Conservation (phyloP, 805 yeast species). For the Yamadazyma sp. region DNA sequence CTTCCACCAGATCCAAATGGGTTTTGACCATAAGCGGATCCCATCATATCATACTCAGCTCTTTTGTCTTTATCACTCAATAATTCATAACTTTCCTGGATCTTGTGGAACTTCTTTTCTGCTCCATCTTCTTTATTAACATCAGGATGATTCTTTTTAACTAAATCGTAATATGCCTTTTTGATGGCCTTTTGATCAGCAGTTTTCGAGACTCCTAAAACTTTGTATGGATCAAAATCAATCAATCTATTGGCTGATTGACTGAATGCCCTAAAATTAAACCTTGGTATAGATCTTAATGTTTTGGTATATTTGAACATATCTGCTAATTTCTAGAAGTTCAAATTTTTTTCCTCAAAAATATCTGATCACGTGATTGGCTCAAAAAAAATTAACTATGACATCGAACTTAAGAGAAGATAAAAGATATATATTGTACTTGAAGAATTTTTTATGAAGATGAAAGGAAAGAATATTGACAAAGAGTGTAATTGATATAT, state of each 20-base stretch:
- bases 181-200: conserved; percentile 86
- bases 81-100: conserved; percentile 93
- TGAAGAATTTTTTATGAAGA: too few species aligned
- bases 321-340: background rate
- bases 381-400: background rate
- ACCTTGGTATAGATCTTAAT: too few species aligned
- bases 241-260: conserved; percentile 11
- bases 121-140: conserved; percentile 89
- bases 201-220: conserved; percentile 68
- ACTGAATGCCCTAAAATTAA: conserved; percentile 3
- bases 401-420: too few species aligned
- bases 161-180: conserved; percentile 89
- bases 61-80: conserved; percentile 81
- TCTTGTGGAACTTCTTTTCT: conserved; percentile 83
- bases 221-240: conserved; percentile 75
- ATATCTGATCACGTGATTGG: background rate
- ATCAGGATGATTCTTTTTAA: conserved; percentile 95
- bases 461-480: too few species aligned
- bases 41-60: conserved; percentile 88
- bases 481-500: too few species aligned
- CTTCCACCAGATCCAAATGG: conserved; percentile 37
- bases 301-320: too few species aligned
- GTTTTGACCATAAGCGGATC: conserved; percentile 49
- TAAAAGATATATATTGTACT: too few species aligned
- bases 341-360: background rate